phyloP scores from a whole-genome alignment of 176 grass and related monocot species.

The Raddia guianensis region DNA sequence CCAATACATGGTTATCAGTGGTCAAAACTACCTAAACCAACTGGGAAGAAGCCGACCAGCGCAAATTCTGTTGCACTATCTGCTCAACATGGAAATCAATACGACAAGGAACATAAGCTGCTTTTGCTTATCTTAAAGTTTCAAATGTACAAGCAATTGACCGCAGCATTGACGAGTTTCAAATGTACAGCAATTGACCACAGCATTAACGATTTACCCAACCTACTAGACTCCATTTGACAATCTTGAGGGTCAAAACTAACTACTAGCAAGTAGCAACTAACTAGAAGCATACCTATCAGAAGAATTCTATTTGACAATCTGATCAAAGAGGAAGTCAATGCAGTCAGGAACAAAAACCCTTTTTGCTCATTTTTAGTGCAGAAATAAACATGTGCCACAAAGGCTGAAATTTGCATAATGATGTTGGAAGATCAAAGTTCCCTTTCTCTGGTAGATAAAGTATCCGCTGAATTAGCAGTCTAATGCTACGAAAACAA shows the following conservation, averaged over 20 bases:
- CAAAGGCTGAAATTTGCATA: neutral
- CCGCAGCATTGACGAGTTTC: neutral
- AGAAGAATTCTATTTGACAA: conserved; percentile 20
- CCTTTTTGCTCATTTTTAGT: neutral
- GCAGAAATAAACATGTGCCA: neutral
- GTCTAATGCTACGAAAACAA: neutral
- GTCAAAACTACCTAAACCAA: neutral
- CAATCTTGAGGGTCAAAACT: neutral
- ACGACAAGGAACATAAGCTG: neutral
- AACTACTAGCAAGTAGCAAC: neutral
- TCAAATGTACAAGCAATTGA: conserved; percentile 11
- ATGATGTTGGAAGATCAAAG: neutral
- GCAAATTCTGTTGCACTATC: neutral
- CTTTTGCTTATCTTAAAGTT: neutral
- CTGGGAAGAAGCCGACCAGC: neutral
- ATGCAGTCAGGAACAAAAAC: conserved; percentile 3
- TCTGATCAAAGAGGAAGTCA: conserved; percentile 4
- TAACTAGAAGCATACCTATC: neutral
- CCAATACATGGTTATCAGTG: neutral
- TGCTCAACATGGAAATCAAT: neutral
- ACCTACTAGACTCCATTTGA: conserved; percentile 1
- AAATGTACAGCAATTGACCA: conserved; percentile 3
- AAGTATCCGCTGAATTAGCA: neutral
- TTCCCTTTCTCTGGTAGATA: neutral
- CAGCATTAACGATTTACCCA: neutral